phyloP scores from a whole-genome alignment of 2,329 filamentous ascomycete genomes.

The Penicillium crustosum region DNA sequence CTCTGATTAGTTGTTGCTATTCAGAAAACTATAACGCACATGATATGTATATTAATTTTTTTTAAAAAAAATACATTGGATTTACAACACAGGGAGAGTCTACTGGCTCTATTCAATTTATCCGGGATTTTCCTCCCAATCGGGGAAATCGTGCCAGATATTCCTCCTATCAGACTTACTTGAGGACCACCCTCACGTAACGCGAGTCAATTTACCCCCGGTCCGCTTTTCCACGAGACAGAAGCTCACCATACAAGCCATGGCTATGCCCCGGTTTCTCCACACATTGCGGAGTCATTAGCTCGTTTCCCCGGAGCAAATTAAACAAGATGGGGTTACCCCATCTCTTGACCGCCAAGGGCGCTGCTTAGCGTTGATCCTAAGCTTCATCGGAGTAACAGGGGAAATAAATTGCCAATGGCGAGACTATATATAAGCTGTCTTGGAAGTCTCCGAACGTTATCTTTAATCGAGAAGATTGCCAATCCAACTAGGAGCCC shows the following conservation, averaged over 20 bases:
- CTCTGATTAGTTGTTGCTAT: background rate
- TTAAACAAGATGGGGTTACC: conserved; percentile 2
- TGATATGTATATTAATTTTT: background rate
- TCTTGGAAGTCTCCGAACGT: background rate
- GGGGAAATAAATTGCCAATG: background rate
- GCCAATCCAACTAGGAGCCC: background rate
- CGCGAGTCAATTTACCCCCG: conserved; percentile 10
- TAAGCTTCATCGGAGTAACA: background rate
- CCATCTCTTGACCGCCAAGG: conserved; percentile 1
- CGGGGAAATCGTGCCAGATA: conserved; percentile 15
- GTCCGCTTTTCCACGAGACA: conserved; percentile 1
- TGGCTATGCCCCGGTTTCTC: conserved; percentile 5
- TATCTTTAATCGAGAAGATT: background rate
- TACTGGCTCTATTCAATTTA: conserved; percentile 1
- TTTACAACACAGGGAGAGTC: background rate
- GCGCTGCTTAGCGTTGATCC: conserved; percentile 8
- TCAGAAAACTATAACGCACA: background rate
- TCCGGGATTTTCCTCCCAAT: conserved; percentile 27
- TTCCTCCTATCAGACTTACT: conserved; percentile 22
- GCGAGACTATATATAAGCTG: background rate
- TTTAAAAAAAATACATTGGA: background rate
- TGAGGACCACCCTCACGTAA: background rate
- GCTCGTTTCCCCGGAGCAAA: conserved; percentile 21
- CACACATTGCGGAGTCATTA: conserved; percentile 11
- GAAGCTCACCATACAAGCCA: background rate